Conservation (phyloP, 306 rosid species). For the Quercus robur region DNA sequence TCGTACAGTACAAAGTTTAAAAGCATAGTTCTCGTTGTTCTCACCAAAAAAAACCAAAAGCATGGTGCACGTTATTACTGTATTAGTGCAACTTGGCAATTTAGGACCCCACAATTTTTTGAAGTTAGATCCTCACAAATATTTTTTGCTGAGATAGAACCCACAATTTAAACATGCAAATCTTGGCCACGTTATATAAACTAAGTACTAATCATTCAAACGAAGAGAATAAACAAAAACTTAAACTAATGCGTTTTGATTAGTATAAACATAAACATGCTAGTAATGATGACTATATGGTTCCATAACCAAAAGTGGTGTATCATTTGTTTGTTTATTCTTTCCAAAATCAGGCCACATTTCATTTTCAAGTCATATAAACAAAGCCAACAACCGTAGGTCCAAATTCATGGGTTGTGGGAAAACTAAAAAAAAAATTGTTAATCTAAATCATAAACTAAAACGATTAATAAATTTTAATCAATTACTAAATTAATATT, state of each 20-base stretch:
- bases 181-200: background rate
- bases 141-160: background rate
- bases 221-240: too few relatives aligned
- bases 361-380: background rate
- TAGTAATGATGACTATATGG: background rate
- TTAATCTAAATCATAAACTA: background rate
- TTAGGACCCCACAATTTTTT: background rate
- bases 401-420: background rate
- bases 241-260: background rate
- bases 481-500: background rate
- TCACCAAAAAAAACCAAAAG: background rate
- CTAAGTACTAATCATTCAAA: background rate
- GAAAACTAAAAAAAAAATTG: background rate
- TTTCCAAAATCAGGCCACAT: background rate
- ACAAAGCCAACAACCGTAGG: background rate
- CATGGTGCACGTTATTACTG: background rate
- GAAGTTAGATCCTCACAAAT: too few relatives aligned
- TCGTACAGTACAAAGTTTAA: background rate
- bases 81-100: background rate
- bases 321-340: background rate
- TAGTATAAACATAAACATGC: background rate
- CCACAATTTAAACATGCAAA: conserved; percentile 22
- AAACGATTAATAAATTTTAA: background rate
- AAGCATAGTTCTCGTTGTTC: background rate
- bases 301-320: background rate